Percentiles rank a stretch among this genome's conserved stretches.
Conservation (phyloP, 805 yeast species). For the Isabelozyma heimii region DNA sequence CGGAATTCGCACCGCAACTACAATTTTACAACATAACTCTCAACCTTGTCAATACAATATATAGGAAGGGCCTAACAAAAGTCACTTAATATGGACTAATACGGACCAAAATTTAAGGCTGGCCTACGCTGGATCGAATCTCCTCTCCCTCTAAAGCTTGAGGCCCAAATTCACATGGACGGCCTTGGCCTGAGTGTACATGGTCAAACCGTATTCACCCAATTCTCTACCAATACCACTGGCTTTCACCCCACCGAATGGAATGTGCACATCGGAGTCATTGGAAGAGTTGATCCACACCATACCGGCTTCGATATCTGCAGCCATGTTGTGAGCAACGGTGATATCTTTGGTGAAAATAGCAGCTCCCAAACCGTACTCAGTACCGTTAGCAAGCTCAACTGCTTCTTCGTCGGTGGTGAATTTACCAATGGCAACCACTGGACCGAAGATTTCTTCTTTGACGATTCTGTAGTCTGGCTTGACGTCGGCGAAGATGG, state of each 20-base stretch:
- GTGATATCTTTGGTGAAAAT: slow-evolving; percentile 68
- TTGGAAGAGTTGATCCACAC: slow-evolving; percentile 47
- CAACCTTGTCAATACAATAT: background rate
- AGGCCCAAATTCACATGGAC: slow-evolving; percentile 67
- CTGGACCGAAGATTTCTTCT: slow-evolving; percentile 91
- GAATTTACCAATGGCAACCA: slow-evolving; percentile 67
- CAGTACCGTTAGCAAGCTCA: slow-evolving; percentile 64
- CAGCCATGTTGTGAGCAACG: slow-evolving; percentile 63
- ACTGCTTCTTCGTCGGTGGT: slow-evolving; percentile 66
- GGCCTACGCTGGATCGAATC: no score
- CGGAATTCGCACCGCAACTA: no score
- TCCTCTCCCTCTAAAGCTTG: slow-evolving; percentile 34
- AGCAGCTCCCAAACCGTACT: slow-evolving; percentile 81
- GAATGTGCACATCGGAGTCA: slow-evolving; percentile 44
- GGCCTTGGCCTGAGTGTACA: slow-evolving; percentile 74
- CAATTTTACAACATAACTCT: no score
- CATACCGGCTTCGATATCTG: slow-evolving; percentile 44
- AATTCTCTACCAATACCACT: slow-evolving; percentile 82
- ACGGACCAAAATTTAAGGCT: background rate
- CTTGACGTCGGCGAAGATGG: slow-evolving; percentile 69
- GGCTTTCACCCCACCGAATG: slow-evolving; percentile 79
- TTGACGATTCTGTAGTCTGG: slow-evolving; percentile 63
- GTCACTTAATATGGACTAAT: no score
- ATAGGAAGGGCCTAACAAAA: background rate
- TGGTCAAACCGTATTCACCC: slow-evolving; percentile 68